Evolutionary conservation across 345 rosid species (phyloP), one percentile per base, ranked within the genome.

Genomic region (Citrus inodora): DNA sequence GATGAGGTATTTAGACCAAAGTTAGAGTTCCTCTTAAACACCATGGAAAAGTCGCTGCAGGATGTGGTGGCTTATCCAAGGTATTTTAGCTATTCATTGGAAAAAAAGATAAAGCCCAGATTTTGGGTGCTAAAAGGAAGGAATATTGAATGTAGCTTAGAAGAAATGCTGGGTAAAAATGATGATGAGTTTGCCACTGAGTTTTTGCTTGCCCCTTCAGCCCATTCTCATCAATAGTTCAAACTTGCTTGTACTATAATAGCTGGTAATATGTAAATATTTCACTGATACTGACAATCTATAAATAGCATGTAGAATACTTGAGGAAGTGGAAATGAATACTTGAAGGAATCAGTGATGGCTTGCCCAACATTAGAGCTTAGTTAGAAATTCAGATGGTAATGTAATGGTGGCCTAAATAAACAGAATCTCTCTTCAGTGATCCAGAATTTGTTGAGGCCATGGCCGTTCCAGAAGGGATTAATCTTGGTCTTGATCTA

Each of bases 21-120:
- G 90, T 80, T 90, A 32, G 91, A 90, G 42, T 92, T 95, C 81
- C 87, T 93, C 11, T 69, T 88, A 80, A 84, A 89, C 53, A 85
- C 84, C 11, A 92, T 95, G 97, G 86, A 83, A 78, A 93, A 81
- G 78, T 87, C 94, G 0, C 82, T 92, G 60, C 82, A 65, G 77
- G 97, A 92, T 5, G 82, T 90, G 19, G 89, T 91, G 69, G 92
- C 83, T 14, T 93, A 93, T 69, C 99, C 99, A 0, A 84, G 99
- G 80, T 95, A 88, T 76, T 95, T 95, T 61, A 95, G 99, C 80
- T 92, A 91, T 78, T 93, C 97, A 10, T 65, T 95, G 77, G 99
- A 95, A 80, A 88, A 89, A 90, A 93, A 85, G 85, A 95, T 95
- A 83, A 92, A 87, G 75, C 98, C 98, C 67, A 81, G 99, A 82